phyloP scores from a whole-genome alignment of 371 early-diverging fungal genomes.

The Fennellomyces sp. region DNA sequence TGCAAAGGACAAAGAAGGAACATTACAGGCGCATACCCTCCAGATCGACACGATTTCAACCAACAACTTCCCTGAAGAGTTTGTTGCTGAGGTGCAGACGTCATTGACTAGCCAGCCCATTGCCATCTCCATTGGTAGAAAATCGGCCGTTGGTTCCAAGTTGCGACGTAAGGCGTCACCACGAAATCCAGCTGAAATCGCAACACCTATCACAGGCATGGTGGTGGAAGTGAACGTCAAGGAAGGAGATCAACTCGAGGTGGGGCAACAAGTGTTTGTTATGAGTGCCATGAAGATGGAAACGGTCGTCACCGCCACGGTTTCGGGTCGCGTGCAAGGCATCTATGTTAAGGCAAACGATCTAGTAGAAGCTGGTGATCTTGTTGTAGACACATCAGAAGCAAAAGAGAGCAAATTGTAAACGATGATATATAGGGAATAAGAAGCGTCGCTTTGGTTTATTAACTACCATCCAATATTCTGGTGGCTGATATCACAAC shows the following conservation, averaged over 20 bases:
- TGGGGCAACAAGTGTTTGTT: slow-evolving; percentile 40
- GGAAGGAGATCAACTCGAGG: slow-evolving; percentile 22
- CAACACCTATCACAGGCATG: slow-evolving; percentile 45
- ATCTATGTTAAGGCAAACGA: slow-evolving; percentile 30
- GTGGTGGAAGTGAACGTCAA: slow-evolving; percentile 35
- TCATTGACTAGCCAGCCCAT: slow-evolving; percentile 15
- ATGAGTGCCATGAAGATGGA: slow-evolving; percentile 55
- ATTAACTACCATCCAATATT: too few relatives aligned
- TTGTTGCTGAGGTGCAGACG: slow-evolving; percentile 27
- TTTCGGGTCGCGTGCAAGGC: slow-evolving; percentile 24
- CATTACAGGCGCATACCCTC: slow-evolving; percentile 23
- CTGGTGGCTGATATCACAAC: too few relatives aligned
- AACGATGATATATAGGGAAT: background rate
- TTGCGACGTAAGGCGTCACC: slow-evolving; percentile 36
- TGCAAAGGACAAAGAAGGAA: background rate
- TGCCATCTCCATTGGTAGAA: slow-evolving; percentile 25
- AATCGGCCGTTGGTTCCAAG: slow-evolving; percentile 21
- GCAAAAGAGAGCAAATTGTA: slow-evolving; percentile 33
- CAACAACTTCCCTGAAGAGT: slow-evolving; percentile 42
- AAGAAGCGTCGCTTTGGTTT: too few relatives aligned
- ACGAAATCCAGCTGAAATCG: slow-evolving; percentile 24
- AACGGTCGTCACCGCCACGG: slow-evolving; percentile 31
- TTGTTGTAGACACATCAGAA: slow-evolving; percentile 29
- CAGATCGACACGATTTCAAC: slow-evolving; percentile 33
- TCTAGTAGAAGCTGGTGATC: slow-evolving; percentile 39